Conservation (phyloP, 345 rosid genomes). For the Cardamine occulta region DNA sequence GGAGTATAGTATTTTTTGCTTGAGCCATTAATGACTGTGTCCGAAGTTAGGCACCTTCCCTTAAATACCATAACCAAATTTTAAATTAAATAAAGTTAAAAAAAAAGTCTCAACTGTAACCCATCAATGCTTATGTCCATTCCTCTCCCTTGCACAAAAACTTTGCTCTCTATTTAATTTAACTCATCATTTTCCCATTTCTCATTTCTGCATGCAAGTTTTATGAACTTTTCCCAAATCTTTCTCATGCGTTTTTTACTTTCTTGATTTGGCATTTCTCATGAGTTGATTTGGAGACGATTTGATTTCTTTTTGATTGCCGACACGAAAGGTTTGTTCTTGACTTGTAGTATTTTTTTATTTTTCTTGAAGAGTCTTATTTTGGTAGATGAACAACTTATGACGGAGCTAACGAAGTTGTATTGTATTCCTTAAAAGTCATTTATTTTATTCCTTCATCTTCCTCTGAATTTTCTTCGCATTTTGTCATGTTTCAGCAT, state of each 20-base stretch:
- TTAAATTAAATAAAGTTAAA: not conserved
- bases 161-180: constrained; percentile 24
- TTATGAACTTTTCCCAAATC: constrained; percentile 16
- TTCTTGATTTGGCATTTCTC: constrained; percentile 36
- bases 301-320: constrained; percentile 34
- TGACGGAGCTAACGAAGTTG: constrained; percentile 48
- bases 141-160: constrained; percentile 24
- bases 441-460: constrained; percentile 1
- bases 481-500: constrained; percentile 17
- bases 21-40: constrained; percentile 39
- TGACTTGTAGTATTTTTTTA: constrained; percentile 25
- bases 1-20: not conserved
- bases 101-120: constrained; percentile 38
- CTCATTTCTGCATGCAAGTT: constrained; percentile 44
- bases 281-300: constrained; percentile 22
- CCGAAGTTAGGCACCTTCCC: constrained; percentile 44
- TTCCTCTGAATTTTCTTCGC: not conserved
- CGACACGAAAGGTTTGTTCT: constrained; percentile 46
- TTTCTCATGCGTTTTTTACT: constrained; percentile 25
- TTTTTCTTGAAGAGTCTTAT: constrained; percentile 13
- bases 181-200: constrained; percentile 13
- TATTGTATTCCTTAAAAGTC: not conserved
- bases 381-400: constrained; percentile 45
- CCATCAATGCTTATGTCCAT: constrained; percentile 42
- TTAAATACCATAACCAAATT: constrained; percentile 1